Conservation (phyloP, 2,329 filamentous ascomycete species). For the Hypoxylon sp. region DNA sequence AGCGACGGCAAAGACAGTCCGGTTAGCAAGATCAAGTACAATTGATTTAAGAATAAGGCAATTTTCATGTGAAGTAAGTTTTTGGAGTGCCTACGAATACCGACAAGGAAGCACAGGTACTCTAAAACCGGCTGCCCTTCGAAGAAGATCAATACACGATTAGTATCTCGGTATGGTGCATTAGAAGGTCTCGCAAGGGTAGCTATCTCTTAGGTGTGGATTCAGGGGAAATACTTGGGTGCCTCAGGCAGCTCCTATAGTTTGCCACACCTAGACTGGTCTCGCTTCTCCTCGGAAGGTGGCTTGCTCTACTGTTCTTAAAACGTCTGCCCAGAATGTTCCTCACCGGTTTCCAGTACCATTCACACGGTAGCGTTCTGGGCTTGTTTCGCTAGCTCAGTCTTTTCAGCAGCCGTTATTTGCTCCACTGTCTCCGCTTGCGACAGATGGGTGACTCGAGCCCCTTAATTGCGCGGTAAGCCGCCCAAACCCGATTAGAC, state of each 20-base stretch:
- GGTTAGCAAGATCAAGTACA: neutral
- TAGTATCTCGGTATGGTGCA: too few species aligned
- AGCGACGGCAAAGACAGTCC: neutral
- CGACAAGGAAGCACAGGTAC: neutral
- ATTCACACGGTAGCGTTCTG: neutral
- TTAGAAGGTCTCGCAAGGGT: too few species aligned
- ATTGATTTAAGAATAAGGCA: neutral
- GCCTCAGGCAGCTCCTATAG: too few species aligned
- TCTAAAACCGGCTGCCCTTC: too few species aligned
- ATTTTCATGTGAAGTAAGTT: neutral
- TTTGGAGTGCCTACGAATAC: neutral
- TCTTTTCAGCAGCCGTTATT: neutral
- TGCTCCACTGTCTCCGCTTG: neutral
- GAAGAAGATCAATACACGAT: too few species aligned
- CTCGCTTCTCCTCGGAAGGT: neutral
- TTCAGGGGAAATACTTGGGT: too few species aligned
- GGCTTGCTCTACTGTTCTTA: neutral
- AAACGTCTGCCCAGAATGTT: neutral
- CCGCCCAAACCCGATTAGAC: neutral
- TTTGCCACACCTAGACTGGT: too few species aligned
- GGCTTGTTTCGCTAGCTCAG: constrained; percentile 5
- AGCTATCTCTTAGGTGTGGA: too few species aligned
- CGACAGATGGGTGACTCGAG: neutral
- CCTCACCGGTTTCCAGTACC: too few species aligned
- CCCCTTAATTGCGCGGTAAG: neutral